These are phyloP conservation scores for Talaromyces sp. DNA, from an alignment of 2,329 filamentous ascomycete genomes.

Conservation along the genomic window DNA sequence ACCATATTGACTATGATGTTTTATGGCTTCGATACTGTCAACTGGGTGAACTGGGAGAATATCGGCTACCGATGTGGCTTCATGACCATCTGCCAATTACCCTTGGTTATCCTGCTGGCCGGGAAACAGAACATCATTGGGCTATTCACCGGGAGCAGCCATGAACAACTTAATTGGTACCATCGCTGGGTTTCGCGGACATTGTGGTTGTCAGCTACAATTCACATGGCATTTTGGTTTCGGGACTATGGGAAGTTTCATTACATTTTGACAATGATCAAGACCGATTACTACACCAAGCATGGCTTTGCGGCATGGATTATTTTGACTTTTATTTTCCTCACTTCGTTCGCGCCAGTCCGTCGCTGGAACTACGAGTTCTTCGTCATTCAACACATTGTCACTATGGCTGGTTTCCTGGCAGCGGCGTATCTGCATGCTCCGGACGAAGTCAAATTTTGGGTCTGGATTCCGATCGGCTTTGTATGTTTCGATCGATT, in stretches of 20 bases:
- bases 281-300: slow-evolving; percentile 48
- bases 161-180: slow-evolving; percentile 52
- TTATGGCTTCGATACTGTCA: slow-evolving; percentile 51
- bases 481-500: slow-evolving; percentile 47
- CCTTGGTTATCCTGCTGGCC: slow-evolving; percentile 54
- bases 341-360: slow-evolving; percentile 51
- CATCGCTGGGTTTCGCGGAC: slow-evolving; percentile 52
- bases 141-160: slow-evolving; percentile 45
- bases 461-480: slow-evolving; percentile 48
- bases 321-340: slow-evolving; percentile 50
- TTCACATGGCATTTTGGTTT: slow-evolving; percentile 56
- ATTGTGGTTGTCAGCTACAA: slow-evolving; percentile 51
- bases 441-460: slow-evolving; percentile 41
- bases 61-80: slow-evolving; percentile 57
- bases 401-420: slow-evolving; percentile 50
- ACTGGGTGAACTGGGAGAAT: slow-evolving; percentile 52
- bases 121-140: slow-evolving; percentile 56
- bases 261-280: slow-evolving; percentile 48
- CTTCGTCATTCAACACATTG: slow-evolving; percentile 53
- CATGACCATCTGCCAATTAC: slow-evolving; percentile 52
- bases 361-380: slow-evolving; percentile 52
- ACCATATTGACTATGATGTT: slow-evolving; percentile 55
- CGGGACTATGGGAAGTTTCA: slow-evolving; percentile 51
- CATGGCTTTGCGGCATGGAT: slow-evolving; percentile 53
- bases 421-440: slow-evolving; percentile 50